Evolutionary conservation across 352 stramenopile species (phyloP).

Genomic region (Phytophthora sojae): DNA sequence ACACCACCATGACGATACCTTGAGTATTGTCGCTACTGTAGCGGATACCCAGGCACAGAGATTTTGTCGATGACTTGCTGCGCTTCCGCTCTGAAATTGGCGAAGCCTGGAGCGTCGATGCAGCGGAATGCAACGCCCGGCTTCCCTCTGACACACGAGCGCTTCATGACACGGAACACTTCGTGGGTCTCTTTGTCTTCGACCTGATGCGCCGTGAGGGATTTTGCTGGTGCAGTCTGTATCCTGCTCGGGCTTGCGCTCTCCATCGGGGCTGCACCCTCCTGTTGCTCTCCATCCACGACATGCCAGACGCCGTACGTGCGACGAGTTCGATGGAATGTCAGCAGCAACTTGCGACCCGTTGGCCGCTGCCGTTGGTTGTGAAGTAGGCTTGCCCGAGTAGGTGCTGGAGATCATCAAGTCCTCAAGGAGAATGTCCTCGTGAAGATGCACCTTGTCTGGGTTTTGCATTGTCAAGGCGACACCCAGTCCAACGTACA

Average conservation of each 20-base stretch:
- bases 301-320: conserved; percentile 40
- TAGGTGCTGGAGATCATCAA: neutral
- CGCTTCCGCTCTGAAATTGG: conserved; percentile 49
- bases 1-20: conserved; percentile 74
- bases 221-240: conserved; percentile 49
- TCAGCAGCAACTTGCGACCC: neutral
- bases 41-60: neutral
- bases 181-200: conserved; percentile 53
- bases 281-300: conserved; percentile 66
- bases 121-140: conserved; percentile 50
- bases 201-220: conserved; percentile 43
- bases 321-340: neutral
- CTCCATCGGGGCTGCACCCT: conserved; percentile 51
- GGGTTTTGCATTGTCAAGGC: neutral
- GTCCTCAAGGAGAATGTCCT: conserved; percentile 9
- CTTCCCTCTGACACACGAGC: conserved; percentile 51
- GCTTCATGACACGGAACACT: conserved; percentile 70
- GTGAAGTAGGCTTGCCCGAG: neutral
- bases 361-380: neutral
- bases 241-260: conserved; percentile 48
- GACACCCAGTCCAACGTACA: conserved; percentile 10
- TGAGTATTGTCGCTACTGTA: conserved; percentile 19
- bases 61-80: conserved; percentile 3
- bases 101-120: conserved; percentile 54
- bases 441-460: neutral